These are phyloP conservation scores for Beverwykella pulmonaria DNA, from an alignment of 495 filamentous ascomycete species.

Conservation along the genomic window DNA sequence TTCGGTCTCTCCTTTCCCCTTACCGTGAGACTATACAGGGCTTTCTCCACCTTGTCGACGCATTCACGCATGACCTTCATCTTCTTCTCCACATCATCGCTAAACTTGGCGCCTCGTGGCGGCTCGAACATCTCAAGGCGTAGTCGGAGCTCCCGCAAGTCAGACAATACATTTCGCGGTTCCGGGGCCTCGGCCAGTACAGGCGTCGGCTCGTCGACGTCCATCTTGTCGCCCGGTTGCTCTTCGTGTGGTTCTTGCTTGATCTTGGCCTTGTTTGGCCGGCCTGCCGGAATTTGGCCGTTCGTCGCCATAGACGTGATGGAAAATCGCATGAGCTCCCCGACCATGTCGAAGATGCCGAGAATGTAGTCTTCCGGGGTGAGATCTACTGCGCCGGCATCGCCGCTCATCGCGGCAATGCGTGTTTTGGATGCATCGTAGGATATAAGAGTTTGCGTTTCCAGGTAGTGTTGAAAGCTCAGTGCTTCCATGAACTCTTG, in stretches of 20 bases:
- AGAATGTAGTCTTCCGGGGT: conserved; percentile 85
- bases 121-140: conserved; percentile 71
- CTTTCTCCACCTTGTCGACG: conserved; percentile 91
- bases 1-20: conserved; percentile 85
- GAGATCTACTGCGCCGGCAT: conserved; percentile 52
- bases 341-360: conserved; percentile 88
- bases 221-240: conserved; percentile 32
- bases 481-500: conserved; percentile 93
- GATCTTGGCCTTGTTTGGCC: conserved; percentile 4
- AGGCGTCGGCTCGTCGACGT: conserved; percentile 34
- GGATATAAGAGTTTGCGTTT: conserved; percentile 71
- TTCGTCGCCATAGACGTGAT: conserved; percentile 75
- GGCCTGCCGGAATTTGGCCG: conserved; percentile 56
- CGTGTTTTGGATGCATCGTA: conserved; percentile 57
- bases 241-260: conserved; percentile 2
- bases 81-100: conserved; percentile 74
- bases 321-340: conserved; percentile 95
- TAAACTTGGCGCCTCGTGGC: conserved; percentile 49
- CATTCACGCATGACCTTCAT: conserved; percentile 80
- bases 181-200: conserved; percentile 36
- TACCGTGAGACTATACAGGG: conserved; percentile 82
- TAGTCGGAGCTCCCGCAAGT: conserved; percentile 73
- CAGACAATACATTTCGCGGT: conserved; percentile 65
- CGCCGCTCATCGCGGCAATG: conserved; percentile 45
- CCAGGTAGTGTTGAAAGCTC: conserved; percentile 84